Conservation (phyloP, 495 filamentous ascomycete genomes). For the Neurospora sublineolata region DNA sequence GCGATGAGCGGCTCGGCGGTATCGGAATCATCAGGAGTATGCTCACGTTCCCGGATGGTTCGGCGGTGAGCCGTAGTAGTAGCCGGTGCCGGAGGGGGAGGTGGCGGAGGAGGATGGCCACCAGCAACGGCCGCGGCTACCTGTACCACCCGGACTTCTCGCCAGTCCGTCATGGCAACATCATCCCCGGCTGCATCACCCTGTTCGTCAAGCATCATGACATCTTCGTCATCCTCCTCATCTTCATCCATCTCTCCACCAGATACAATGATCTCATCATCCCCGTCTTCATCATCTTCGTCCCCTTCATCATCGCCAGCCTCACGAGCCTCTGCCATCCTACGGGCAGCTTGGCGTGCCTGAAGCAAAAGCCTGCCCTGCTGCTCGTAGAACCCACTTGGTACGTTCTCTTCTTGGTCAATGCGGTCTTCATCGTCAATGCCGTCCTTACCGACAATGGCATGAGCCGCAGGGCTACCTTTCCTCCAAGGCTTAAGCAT, state of each 20-base stretch:
- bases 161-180: conserved; percentile 45
- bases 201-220: conserved; percentile 26
- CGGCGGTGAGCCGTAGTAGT: conserved; percentile 26
- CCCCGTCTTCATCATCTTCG: conserved; percentile 40
- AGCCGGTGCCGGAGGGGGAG: conserved; percentile 42
- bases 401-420: conserved; percentile 23
- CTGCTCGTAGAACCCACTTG: conserved; percentile 18
- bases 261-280: conserved; percentile 21
- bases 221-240: conserved; percentile 42
- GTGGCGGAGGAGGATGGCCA: conserved; percentile 53
- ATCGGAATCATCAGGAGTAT: conserved; percentile 50
- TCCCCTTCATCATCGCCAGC: conserved; percentile 67
- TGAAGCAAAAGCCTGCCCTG: conserved; percentile 22
- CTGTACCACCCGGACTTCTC: conserved; percentile 31
- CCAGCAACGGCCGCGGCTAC: conserved; percentile 61
- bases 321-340: conserved; percentile 39
- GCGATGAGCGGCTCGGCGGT: conserved; percentile 46
- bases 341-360: conserved; percentile 35
- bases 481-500: conserved; percentile 74
- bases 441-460: conserved; percentile 69
- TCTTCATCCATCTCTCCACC: conserved; percentile 36
- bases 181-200: conserved; percentile 42
- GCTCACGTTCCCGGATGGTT: conserved; percentile 36
- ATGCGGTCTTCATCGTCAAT: conserved; percentile 73
- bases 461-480: conserved; percentile 77